Percentiles rank a stretch among this genome's conserved stretches.
Evolutionary conservation across 345 rosid genomes (phyloP).

Genomic region (Aethionema arabicum): DNA sequence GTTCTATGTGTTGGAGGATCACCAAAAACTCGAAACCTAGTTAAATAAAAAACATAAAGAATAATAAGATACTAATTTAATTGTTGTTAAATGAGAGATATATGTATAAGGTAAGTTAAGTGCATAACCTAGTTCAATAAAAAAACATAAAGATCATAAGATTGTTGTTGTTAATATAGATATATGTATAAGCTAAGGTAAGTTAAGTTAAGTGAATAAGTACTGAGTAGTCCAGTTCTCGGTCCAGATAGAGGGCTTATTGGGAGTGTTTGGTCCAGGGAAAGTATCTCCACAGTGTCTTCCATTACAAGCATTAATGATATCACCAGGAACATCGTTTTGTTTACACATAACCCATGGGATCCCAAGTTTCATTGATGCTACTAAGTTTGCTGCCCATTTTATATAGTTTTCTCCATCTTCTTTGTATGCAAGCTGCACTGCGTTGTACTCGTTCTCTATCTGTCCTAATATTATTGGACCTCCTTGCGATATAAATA

Average conservation of each 20-base stretch:
- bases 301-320: slow-evolving; percentile 83
- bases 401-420: slow-evolving; percentile 51
- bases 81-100: too few species aligned
- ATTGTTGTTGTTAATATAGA: background rate
- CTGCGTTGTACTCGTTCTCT: slow-evolving; percentile 70
- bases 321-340: slow-evolving; percentile 66
- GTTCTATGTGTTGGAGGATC: slow-evolving; percentile 46
- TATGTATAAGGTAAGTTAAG: too few species aligned
- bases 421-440: slow-evolving; percentile 50
- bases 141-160: background rate
- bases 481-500: slow-evolving; percentile 53
- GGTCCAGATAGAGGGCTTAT: slow-evolving; percentile 73
- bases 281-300: slow-evolving; percentile 68
- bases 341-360: slow-evolving; percentile 93
- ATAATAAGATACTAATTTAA: too few species aligned
- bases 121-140: too few species aligned
- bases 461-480: slow-evolving; percentile 61
- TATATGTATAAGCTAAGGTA: background rate
- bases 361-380: slow-evolving; percentile 60
- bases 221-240: slow-evolving; percentile 64
- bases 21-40: slow-evolving; percentile 59
- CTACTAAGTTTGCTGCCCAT: slow-evolving; percentile 74
- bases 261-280: slow-evolving; percentile 55
- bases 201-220: too few species aligned
- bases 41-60: background rate